phyloP scores from a whole-genome alignment of 495 filamentous ascomycete genomes.

The Oidiodendron maius region DNA sequence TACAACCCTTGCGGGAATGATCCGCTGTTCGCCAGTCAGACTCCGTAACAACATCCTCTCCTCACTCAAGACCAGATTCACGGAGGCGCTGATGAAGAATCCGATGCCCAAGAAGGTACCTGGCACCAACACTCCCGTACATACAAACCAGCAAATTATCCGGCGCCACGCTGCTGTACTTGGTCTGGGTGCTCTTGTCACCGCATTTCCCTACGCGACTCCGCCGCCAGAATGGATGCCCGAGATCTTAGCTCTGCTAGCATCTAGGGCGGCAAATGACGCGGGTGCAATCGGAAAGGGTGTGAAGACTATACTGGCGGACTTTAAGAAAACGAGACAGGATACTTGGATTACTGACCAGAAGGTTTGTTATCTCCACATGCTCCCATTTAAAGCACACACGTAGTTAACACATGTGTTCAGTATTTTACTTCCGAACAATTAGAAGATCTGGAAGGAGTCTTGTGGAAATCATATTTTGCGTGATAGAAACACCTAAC shows the following conservation, averaged over 20 bases:
- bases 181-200: slow-evolving; percentile 83
- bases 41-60: slow-evolving; percentile 72
- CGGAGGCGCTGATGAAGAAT: slow-evolving; percentile 65
- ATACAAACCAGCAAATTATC: slow-evolving; percentile 73
- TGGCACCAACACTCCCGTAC: slow-evolving; percentile 60
- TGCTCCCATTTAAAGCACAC: neutral
- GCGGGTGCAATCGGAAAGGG: slow-evolving; percentile 93
- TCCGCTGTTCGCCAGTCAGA: slow-evolving; percentile 84
- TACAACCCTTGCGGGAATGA: slow-evolving; percentile 93
- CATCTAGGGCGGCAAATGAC: slow-evolving; percentile 77
- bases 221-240: slow-evolving; percentile 94
- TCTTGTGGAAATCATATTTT: slow-evolving; percentile 99
- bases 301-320: slow-evolving; percentile 90
- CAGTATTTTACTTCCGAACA: slow-evolving; percentile 91
- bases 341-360: slow-evolving; percentile 98
- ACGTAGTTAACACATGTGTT: neutral
- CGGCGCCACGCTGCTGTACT: slow-evolving; percentile 86
- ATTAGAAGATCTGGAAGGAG: slow-evolving; percentile 90
- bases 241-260: slow-evolving; percentile 81
- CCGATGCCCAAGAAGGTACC: slow-evolving; percentile 59
- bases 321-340: slow-evolving; percentile 99
- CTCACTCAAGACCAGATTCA: slow-evolving; percentile 73
- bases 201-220: slow-evolving; percentile 95
- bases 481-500: too few species aligned
- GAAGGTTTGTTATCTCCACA: slow-evolving; percentile 56